Base-by-base conservation (phyloP, 805 yeast genomes). In the Wickerhamiella qilinensis region DNA sequence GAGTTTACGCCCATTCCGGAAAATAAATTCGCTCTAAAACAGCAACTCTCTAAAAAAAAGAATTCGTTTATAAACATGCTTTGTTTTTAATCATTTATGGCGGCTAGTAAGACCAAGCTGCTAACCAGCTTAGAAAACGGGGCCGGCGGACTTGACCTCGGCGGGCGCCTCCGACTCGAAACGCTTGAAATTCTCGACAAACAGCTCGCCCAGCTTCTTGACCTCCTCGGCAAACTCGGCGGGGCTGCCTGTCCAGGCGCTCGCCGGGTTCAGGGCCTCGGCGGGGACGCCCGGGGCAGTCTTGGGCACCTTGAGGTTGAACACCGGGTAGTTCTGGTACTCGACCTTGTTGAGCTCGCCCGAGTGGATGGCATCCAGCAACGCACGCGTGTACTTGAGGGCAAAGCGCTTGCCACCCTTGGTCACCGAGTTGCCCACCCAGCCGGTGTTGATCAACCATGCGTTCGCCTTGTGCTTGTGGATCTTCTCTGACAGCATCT, bases 401-500 rank as follows among this genome's bases (percentile, higher is more conserved):
- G 97, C 88, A 67, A 97, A 88, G 68, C 98, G 79, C 69, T 83
- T 79, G 59, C 97, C 98, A 53, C 96, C 97, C 59, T 75, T 71
- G 40, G 83, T 68, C 49, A 82, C 93, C 43, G 94, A 79, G 52
- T 86, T 75, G 45, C 98, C 98, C 47, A 86, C 83, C 98, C 98
- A 88, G 46, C 98, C 98, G 49, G 98, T 88, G 69, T 88, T 88
- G 59, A 88, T 73, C 61, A 88, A 73, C 94, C 95, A 88, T 41
- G 98, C 97, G 56, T 74, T 73, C 38, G 96, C 85, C 51, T 76
- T 76, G 68, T 86, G 91, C 59, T 80, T 59, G 40, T 79, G 63
- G 70, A 88, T 91, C 73, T 86, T 88, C 61, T 83, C 88, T 40
- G 94, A 77, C 55, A 88, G 73, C 76, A 88, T 94, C 63, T 83